Base-by-base conservation (phyloP, 176 grass and related monocot species). In the Carex kokanica region DNA sequence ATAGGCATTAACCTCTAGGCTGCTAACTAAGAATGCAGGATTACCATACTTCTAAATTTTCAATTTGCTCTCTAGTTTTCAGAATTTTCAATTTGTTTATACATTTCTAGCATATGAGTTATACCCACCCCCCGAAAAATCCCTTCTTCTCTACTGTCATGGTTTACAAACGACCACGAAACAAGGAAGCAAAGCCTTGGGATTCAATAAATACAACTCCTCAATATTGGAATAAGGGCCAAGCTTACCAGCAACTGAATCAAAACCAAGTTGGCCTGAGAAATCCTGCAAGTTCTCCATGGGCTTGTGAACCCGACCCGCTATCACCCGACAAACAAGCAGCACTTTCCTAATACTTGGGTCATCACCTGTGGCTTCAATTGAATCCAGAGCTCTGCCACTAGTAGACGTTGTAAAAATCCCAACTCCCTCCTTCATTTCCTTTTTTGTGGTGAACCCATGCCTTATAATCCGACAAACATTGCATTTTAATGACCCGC, bases 291-390 rank as follows among this genome's bases (percentile, higher is more conserved):
- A 72, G 17, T 93, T 93, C 40, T 93, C 93, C 34, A 90, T 81
- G 6, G 87, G 89, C 64, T 90, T 88, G 78, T 89, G 93, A 79
- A 97, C 88, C 43, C 93, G 90, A 64, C 93, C 93, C 4, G 93
- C 93, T 52, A 97, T 88, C 38, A 89, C 93, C 86, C 93, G 83
- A 60, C 91, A 97, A 43, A 97, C 87, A 18, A 97, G 51, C 83
- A 97, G 15, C 31, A 86, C 87, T 13, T 89, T 90, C 81, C 21
- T 88, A 59, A 60, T 58, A 43, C 49, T 10, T 47, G 60, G 17
- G 23, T 54, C 31, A 18, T 40, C 54, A 38, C 61, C 62, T 5
- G 69, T 14, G 43, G 63, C 65, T 59, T 84, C 77, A 29, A 88
- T 41, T 27, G 83, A 63, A 10, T 97, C 93, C 40, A 93, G 45